A percentile compares a stretch with the other conserved stretches of the same genome.
Conservation (phyloP, 768 basidiomycete species). For the Pleurotus giganteus region DNA sequence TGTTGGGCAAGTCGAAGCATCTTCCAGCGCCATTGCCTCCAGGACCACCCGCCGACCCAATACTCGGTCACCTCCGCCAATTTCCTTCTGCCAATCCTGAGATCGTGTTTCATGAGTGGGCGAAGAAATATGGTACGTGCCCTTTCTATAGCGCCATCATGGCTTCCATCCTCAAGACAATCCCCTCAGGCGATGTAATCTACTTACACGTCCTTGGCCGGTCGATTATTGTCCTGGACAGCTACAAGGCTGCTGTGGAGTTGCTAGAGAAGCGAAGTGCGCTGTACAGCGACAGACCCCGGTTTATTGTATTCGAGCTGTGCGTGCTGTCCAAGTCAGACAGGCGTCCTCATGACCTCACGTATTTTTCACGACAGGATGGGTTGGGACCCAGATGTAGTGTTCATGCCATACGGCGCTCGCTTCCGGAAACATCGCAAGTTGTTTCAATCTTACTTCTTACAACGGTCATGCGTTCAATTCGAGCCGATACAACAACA, state of each 20-base stretch:
- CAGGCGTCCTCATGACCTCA: no score
- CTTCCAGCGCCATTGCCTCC: not conserved
- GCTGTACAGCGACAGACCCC: constrained; percentile 31
- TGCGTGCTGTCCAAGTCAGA: no score
- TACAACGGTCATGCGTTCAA: constrained; percentile 33
- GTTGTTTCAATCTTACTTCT: constrained; percentile 48
- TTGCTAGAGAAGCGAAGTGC: constrained; percentile 38
- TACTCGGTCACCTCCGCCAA: not conserved
- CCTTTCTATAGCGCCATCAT: not conserved
- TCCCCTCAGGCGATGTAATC: constrained; percentile 18
- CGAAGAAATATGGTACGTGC: not conserved
- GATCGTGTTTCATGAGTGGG: not conserved
- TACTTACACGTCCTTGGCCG: constrained; percentile 20
- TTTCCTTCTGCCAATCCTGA: not conserved
- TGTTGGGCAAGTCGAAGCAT: no score
- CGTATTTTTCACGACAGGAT: no score
- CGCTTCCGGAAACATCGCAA: constrained; percentile 51
- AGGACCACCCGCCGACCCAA: not conserved
- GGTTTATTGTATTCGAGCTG: no score
- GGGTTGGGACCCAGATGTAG: not conserved
- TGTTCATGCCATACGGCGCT: constrained; percentile 27
- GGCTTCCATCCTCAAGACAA: not conserved
- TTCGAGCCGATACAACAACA: constrained; percentile 42
- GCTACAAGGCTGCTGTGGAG: constrained; percentile 19
- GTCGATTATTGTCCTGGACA: not conserved